Evolutionary conservation across 768 basidiomycete species (phyloP), one percentile per base, ranked within the genome.

Genomic region (Tubosaeta sp.): DNA sequence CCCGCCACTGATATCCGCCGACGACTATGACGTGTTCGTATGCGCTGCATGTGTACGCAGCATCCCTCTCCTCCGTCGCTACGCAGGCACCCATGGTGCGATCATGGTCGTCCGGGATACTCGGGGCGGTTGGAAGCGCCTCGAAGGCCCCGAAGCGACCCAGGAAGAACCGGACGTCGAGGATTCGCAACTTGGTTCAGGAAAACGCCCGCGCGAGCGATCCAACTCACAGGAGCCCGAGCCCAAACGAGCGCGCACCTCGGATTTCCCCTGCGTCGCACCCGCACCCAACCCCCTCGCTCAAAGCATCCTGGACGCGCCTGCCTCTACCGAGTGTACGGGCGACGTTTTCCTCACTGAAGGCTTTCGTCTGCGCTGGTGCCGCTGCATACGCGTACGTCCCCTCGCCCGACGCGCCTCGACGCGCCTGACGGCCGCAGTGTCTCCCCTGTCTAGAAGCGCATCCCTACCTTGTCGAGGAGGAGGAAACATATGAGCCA

Each of bases 401-500:
- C 31, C 16, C 18, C 11, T 16, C 32, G 14, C 10, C n/a, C 27
- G 27, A 27, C 27, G 27, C 27, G 27, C 27, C 27, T 27, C 9
- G 27, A 27, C 27, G 27, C 27, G 27, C 6, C 27, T 27, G 4
- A 27, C 27, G 27, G 4, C 9, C 27, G 19, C 3, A 90, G 86
- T 92, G 89, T 67, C 65, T 80, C 6, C 71, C 77, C 0, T 73
- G 71, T 7, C 69, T 91, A 36, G 69, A 78, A 59, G 66, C 69
- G 14, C 70, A 79, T 59, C 73, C 80, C 24, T 90, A 76, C 67
- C 71, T 92, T 21, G 67, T 89, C 11, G 76, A 86, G 55, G 87
- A 87, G 65, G 90, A 92, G 55, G 87, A 89, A 36, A 89, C 84
- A 0, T 92, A 89, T 54, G 86, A 90, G 62, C 88, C 87, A 1